phyloP scores from a whole-genome alignment of 768 basidiomycete species.

The Amanita phalloides region DNA sequence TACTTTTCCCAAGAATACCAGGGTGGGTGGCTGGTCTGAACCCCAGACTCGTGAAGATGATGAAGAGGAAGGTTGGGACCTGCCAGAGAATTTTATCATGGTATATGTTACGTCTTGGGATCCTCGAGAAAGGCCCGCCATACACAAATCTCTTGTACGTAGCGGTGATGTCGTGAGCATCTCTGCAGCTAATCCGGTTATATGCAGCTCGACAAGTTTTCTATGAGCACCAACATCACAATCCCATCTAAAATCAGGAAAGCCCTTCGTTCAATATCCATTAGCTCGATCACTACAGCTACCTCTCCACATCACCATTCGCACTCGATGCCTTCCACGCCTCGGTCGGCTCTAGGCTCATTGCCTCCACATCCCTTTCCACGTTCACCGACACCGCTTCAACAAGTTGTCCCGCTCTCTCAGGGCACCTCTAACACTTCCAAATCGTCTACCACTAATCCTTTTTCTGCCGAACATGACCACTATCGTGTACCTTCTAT shows the following conservation, averaged over 20 bases:
- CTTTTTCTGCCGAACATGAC: neutral
- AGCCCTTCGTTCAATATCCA: conserved; percentile 14
- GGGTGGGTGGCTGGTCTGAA: conserved; percentile 5
- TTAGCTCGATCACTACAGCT: conserved; percentile 2
- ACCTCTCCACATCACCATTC: neutral
- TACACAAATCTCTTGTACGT: conserved; percentile 58
- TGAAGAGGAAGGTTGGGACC: conserved; percentile 24
- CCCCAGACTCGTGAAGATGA: conserved; percentile 12
- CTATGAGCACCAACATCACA: conserved; percentile 58
- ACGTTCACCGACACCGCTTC: neutral
- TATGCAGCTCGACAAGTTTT: conserved; percentile 63
- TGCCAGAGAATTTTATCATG: conserved; percentile 61
- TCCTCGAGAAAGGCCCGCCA: conserved; percentile 49
- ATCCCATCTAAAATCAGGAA: conserved; percentile 32
- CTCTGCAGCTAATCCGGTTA: conserved; percentile 3
- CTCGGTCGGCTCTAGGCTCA: neutral
- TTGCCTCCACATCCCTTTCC: neutral
- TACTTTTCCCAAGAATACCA: conserved; percentile 23
- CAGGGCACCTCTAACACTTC: neutral
- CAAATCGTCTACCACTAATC: neutral
- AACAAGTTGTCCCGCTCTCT: neutral
- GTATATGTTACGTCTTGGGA: conserved; percentile 66
- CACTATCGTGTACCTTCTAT: neutral
- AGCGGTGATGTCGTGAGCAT: neutral
- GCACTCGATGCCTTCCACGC: neutral